Conservation (phyloP, 495 filamentous ascomycete genomes). For the Neurospora tetraspora region DNA sequence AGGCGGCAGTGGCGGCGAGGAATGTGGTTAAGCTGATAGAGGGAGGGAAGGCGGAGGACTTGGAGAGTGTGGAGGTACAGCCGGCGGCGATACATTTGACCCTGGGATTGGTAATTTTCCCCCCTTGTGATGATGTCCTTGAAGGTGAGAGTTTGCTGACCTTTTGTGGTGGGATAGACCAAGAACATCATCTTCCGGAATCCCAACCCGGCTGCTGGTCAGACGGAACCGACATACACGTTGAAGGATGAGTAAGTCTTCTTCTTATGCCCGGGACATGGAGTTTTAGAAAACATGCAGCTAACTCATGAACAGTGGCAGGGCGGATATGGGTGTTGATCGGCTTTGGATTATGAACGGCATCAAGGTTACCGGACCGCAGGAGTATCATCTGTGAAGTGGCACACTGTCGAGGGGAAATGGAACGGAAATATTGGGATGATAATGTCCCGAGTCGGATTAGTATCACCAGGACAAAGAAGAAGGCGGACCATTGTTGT, state of each 20-base stretch:
- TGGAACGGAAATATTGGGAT: not conserved
- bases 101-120: conserved; percentile 34
- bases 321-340: conserved; percentile 41
- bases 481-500: not conserved
- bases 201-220: conserved; percentile 32
- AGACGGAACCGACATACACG: conserved; percentile 35
- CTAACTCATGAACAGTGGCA: conserved; percentile 27
- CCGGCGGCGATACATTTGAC: conserved; percentile 40
- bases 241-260: conserved; percentile 38
- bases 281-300: not conserved
- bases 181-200: conserved; percentile 42
- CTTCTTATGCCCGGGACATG: not conserved
- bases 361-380: conserved; percentile 18
- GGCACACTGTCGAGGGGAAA: not conserved
- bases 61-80: conserved; percentile 24
- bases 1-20: conserved; percentile 43
- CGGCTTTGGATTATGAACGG: conserved; percentile 35
- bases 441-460: not conserved
- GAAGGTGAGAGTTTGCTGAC: not conserved
- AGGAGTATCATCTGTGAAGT: conserved; percentile 29
- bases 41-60: conserved; percentile 1
- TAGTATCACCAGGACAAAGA: not conserved
- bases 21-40: conserved; percentile 44
- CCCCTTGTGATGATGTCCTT: no score
- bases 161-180: conserved; percentile 19